Percentiles rank a stretch among this genome's conserved stretches.
These are phyloP conservation scores for Obelidium mucronatum DNA, from an alignment of 192 early-diverging fungal genomes.

Conservation along the genomic window DNA sequence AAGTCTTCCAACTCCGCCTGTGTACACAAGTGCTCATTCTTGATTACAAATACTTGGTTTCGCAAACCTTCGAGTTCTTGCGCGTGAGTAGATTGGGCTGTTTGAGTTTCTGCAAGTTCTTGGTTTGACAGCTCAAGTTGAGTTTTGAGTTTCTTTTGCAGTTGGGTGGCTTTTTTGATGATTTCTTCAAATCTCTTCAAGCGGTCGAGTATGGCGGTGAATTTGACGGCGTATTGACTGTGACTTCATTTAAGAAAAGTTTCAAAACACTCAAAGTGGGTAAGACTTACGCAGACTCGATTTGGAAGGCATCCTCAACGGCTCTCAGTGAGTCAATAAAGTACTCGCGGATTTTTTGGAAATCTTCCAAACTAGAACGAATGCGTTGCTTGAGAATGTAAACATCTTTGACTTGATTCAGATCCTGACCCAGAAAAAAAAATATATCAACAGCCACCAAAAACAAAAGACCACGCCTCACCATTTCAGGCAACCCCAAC, in stretches of 20 bases:
- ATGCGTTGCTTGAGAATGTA: slow-evolving; percentile 9
- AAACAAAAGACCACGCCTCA: background rate
- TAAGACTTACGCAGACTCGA: background rate
- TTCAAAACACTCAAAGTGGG: background rate
- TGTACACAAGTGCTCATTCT: background rate
- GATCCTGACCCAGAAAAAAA: slow-evolving; percentile 2
- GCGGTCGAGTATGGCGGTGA: background rate
- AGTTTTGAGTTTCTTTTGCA: slow-evolving; percentile 15
- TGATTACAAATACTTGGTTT: background rate
- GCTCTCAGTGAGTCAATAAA: slow-evolving; percentile 2
- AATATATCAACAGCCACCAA: background rate
- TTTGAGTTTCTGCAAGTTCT: background rate
- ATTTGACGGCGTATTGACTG: background rate
- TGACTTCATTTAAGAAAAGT: background rate
- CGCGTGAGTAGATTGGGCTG: background rate
- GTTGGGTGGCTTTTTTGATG: slow-evolving; percentile 4
- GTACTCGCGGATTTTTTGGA: slow-evolving; percentile 8
- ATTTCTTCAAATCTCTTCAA: slow-evolving; percentile 13
- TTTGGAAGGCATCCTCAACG: background rate
- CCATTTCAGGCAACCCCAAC: slow-evolving; percentile 17
- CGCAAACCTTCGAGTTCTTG: background rate
- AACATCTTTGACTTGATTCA: background rate
- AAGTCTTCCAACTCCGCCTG: background rate
- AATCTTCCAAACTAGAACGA: slow-evolving; percentile 10
- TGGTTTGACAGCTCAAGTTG: background rate